A percentile compares a stretch with the other conserved stretches of the same genome.
Conservation (phyloP, 306 rosid genomes). For the Dalbergia cochinchinensis region DNA sequence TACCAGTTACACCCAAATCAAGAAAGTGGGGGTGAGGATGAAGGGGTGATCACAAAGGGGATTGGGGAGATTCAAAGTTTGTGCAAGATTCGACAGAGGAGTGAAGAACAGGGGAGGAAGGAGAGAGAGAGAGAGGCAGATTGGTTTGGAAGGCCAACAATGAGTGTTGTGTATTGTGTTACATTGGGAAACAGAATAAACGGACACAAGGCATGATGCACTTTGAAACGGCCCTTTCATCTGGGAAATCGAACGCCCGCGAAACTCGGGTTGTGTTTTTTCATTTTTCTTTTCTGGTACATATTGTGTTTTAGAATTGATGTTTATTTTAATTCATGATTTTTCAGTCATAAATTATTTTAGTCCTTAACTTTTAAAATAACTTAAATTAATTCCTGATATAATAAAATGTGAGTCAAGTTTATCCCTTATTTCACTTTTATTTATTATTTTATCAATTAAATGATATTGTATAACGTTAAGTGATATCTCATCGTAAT, state of each 20-base stretch:
- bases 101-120: constrained; percentile 21
- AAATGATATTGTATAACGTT: too few relatives aligned
- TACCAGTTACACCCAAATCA: neutral
- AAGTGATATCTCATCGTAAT: too few relatives aligned
- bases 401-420: too few relatives aligned
- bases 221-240: constrained; percentile 50
- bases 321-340: too few relatives aligned
- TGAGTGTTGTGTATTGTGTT: neutral
- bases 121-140: constrained; percentile 15
- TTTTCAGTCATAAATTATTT: too few relatives aligned
- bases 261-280: constrained; percentile 31
- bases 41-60: constrained; percentile 23
- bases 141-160: constrained; percentile 48
- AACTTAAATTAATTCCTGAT: too few relatives aligned
- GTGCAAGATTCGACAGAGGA: constrained; percentile 38
- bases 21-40: constrained; percentile 26
- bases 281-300: neutral
- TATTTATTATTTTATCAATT: too few relatives aligned
- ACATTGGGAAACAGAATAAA: constrained; percentile 46
- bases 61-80: constrained; percentile 17
- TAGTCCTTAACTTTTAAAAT: too few relatives aligned
- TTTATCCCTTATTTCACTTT: too few relatives aligned
- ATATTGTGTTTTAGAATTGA: too few relatives aligned
- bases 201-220: constrained; percentile 48
- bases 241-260: constrained; percentile 42